Evolutionary conservation across 2,329 filamentous ascomycete genomes (phyloP).

Genomic region (Mycocentrospora acerina): DNA sequence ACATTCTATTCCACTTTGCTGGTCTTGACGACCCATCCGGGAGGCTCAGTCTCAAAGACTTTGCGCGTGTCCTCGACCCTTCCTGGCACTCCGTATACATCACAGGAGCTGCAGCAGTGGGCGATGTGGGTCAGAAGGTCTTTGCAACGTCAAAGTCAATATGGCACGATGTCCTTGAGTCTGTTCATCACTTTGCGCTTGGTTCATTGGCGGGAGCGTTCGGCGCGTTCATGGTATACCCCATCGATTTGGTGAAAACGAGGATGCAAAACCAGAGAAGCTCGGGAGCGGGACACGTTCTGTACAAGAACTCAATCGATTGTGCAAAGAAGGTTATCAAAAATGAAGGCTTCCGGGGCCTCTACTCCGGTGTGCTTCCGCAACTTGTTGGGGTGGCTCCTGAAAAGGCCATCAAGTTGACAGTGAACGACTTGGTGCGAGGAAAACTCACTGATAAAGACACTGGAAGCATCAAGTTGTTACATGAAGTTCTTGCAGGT

Average conservation of each 20-base stretch:
- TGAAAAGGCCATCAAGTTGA: conserved; percentile 99
- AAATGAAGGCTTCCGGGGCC: conserved; percentile 84
- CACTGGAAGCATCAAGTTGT: conserved; percentile 68
- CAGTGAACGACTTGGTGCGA: conserved; percentile 92
- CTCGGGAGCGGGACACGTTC: conserved; percentile 72
- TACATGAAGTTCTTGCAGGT: conserved; percentile 81
- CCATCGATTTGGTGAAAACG: conserved; percentile 97
- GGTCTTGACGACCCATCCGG: conserved; percentile 88
- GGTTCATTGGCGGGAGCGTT: conserved; percentile 93
- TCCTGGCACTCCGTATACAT: conserved; percentile 75
- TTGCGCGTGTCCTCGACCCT: conserved; percentile 91
- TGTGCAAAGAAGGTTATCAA: conserved; percentile 90
- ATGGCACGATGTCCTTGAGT: conserved; percentile 68
- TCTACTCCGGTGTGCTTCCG: conserved; percentile 93
- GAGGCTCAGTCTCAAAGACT: conserved; percentile 77
- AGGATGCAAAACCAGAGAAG: conserved; percentile 96
- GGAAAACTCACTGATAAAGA: conserved; percentile 72
- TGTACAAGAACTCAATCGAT: conserved; percentile 98
- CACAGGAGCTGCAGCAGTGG: conserved; percentile 53
- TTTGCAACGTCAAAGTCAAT: conserved; percentile 59
- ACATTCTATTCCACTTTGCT: conserved; percentile 98
- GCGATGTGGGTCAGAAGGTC: conserved; percentile 53
- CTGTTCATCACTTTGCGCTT: conserved; percentile 84
- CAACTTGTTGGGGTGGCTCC: conserved; percentile 98
- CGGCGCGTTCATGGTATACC: conserved; percentile 99